Evolutionary conservation across 495 filamentous ascomycete genomes (phyloP).

Genomic region (Sabuloglossum arenarium): DNA sequence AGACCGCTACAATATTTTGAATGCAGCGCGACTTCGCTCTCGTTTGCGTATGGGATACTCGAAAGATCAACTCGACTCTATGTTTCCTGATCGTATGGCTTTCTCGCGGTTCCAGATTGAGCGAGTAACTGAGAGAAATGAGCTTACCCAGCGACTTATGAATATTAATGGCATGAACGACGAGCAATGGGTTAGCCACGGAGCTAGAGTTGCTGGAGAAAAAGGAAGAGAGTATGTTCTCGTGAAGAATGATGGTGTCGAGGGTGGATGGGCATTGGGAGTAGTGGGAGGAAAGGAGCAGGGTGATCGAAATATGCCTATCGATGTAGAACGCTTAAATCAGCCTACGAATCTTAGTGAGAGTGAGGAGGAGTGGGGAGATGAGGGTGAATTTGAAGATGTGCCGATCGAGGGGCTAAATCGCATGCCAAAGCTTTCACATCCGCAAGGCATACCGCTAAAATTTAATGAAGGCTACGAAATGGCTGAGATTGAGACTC

Average conservation of each 20-base stretch:
- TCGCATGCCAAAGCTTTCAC: slow-evolving; percentile 45
- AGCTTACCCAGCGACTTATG: slow-evolving; percentile 92
- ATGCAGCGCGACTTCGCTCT: slow-evolving; percentile 72
- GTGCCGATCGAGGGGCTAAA: slow-evolving; percentile 90
- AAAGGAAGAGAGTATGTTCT: slow-evolving; percentile 84
- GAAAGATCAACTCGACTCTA: slow-evolving; percentile 82
- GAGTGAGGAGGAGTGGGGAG: slow-evolving; percentile 36
- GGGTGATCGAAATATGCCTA: slow-evolving; percentile 59
- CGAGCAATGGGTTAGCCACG: slow-evolving; percentile 43
- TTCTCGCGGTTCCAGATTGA: slow-evolving; percentile 95
- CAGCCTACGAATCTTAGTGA: slow-evolving; percentile 32
- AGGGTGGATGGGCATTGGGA: slow-evolving; percentile 92
- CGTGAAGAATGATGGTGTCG: slow-evolving; percentile 83
- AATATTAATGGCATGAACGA: slow-evolving; percentile 77
- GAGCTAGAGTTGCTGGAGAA: slow-evolving; percentile 64
- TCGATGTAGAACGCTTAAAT: slow-evolving; percentile 60
- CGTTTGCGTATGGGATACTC: slow-evolving; percentile 84
- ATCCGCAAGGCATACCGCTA: slow-evolving; percentile 4
- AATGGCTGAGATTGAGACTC: slow-evolving; percentile 17
- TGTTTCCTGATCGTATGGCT: slow-evolving; percentile 97
- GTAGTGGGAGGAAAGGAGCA: slow-evolving; percentile 66
- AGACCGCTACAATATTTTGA: slow-evolving; percentile 92
- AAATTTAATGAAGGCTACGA: slow-evolving; percentile 8
- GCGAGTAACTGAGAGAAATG: slow-evolving; percentile 72
- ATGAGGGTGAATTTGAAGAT: slow-evolving; percentile 72